Percentiles rank a stretch among this genome's conserved stretches.
phyloP scores from a whole-genome alignment of 257 asterid species.

The Leptodermis oblonga region DNA sequence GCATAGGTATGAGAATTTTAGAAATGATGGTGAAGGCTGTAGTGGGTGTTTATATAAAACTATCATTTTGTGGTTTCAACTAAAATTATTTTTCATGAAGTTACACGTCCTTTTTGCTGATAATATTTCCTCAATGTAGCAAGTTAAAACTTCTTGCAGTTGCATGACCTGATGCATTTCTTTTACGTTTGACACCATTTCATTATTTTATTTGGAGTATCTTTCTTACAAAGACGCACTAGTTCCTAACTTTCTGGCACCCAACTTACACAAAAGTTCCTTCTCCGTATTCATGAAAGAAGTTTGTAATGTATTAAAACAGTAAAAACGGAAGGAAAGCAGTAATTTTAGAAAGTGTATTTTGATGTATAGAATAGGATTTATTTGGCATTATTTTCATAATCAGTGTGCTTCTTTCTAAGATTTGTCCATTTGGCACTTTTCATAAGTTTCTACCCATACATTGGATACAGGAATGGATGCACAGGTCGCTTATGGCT shows the following conservation, averaged over 20 bases:
- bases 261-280: neutral
- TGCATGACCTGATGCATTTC: neutral
- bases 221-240: neutral
- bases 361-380: neutral
- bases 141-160: neutral
- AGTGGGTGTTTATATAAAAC: neutral
- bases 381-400: neutral
- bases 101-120: neutral
- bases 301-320: neutral
- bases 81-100: neutral
- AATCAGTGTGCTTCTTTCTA: neutral
- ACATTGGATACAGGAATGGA: constrained; percentile 73
- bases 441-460: constrained; percentile 12
- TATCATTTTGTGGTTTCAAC: neutral
- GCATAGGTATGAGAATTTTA: constrained; percentile 98
- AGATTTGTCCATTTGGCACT: neutral
- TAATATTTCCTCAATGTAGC: neutral
- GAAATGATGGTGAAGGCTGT: neutral
- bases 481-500: constrained; percentile 95
- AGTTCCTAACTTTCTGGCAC: neutral
- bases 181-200: neutral
- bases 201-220: neutral
- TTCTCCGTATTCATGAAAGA: neutral
- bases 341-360: neutral
- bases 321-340: neutral